Conservation (phyloP, 257 asterid species). For the Sherardia arvensis region DNA sequence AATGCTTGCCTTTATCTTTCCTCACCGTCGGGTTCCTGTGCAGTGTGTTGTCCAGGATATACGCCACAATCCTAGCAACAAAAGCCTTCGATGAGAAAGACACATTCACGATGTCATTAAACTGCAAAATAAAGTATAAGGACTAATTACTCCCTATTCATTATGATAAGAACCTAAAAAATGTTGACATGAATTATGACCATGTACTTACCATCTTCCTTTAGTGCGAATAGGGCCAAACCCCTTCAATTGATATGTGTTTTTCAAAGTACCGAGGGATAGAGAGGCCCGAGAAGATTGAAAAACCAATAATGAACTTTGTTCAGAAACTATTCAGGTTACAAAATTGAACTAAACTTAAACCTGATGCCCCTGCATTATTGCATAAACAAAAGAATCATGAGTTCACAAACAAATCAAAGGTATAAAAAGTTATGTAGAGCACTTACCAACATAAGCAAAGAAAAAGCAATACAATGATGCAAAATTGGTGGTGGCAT, state of each 20-base stretch:
- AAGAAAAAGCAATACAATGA: slow-evolving; percentile 84
- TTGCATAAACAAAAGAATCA: slow-evolving; percentile 5
- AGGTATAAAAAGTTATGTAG: background rate
- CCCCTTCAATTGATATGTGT: slow-evolving; percentile 64
- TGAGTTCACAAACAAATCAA: background rate
- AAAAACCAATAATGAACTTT: slow-evolving; percentile 74
- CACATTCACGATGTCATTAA: slow-evolving; percentile 74
- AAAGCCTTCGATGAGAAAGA: slow-evolving; percentile 88
- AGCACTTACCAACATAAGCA: slow-evolving; percentile 79
- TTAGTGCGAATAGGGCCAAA: slow-evolving; percentile 73
- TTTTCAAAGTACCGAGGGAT: slow-evolving; percentile 95
- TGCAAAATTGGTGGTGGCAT: slow-evolving; percentile 89
- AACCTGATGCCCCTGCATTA: slow-evolving; percentile 84
- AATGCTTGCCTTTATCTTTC: slow-evolving; percentile 89
- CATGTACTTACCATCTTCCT: slow-evolving; percentile 67
- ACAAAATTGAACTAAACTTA: slow-evolving; percentile 76
- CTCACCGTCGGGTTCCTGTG: slow-evolving; percentile 52
- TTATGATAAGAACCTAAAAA: background rate
- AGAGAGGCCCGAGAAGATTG: slow-evolving; percentile 72
- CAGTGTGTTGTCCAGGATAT: slow-evolving; percentile 75
- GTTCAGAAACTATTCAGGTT: slow-evolving; percentile 90
- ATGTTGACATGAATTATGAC: background rate
- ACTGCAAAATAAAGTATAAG: slow-evolving; percentile 28
- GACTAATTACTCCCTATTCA: background rate
- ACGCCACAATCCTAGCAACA: slow-evolving; percentile 74